phyloP scores from a whole-genome alignment of 768 basidiomycete genomes.

The Postia placenta region DNA sequence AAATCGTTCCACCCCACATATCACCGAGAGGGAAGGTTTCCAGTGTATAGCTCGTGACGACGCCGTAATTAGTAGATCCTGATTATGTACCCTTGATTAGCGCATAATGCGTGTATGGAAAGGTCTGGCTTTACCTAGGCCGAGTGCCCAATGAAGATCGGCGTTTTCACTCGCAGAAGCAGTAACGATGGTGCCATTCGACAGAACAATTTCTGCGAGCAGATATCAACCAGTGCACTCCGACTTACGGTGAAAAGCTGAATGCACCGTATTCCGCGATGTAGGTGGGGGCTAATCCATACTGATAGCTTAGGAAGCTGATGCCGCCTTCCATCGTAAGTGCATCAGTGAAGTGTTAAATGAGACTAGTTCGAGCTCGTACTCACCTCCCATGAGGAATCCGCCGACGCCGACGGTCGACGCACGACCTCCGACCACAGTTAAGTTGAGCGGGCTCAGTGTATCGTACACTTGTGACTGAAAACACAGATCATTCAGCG shows the following conservation, averaged over 20 bases:
- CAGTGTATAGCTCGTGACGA: neutral
- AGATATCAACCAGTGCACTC: too few relatives aligned
- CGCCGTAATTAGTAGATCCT: neutral
- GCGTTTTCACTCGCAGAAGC: neutral
- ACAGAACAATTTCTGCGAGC: neutral
- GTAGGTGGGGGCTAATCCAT: neutral
- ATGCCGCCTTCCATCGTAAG: neutral
- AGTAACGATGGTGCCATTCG: constrained; percentile 2
- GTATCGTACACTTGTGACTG: neutral
- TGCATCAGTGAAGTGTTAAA: neutral
- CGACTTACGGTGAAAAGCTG: too few relatives aligned
- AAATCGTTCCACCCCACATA: neutral
- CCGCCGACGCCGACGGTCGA: constrained; percentile 2
- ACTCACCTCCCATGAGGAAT: constrained; percentile 1
- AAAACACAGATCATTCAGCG: neutral
- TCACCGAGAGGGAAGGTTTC: neutral
- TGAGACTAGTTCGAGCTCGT: neutral
- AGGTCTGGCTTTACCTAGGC: neutral
- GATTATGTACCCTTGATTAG: too few relatives aligned
- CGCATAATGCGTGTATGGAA: too few relatives aligned
- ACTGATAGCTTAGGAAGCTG: neutral
- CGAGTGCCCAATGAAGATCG: neutral
- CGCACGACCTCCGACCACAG: neutral
- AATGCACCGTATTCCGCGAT: neutral
- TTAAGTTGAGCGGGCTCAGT: neutral